Base-by-base conservation (phyloP, 2,329 filamentous ascomycete genomes). In the Microcera coccophila region DNA sequence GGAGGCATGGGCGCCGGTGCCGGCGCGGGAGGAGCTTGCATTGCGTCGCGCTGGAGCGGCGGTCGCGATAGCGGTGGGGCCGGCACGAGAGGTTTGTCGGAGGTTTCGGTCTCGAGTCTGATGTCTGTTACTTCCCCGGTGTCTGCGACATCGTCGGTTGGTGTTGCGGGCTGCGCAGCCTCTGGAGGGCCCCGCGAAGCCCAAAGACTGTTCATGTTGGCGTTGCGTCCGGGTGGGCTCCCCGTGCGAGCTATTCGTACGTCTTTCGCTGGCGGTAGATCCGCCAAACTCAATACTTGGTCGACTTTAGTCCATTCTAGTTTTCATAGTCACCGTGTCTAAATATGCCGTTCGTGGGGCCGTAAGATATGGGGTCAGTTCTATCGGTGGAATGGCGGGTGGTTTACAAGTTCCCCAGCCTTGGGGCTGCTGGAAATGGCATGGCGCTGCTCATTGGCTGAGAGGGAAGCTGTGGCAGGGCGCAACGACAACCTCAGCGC, bases 171-270 rank as follows among this genome's bases (percentile, higher is more conserved):
- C 32, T 57, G 57, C 24, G 51, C 36, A 35, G 57, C 62, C 41
- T 68, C 65, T 49, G 61, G 61, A 43, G 58, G 53, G 40, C 64
- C 50, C 59, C 58, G 65, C 39, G 68, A 63, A 45, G 67, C 49
- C 70, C 70, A 72, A 50, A 68, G 53, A 51, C 65, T 68, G 57
- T 71, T 73, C 72, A 75, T 74, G 51, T 49, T 68, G 60, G 49
- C 44, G 52, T 44, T 39, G 18, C 34, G 39, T 31, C 34, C 22
- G 38, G 16, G 33, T 41, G 34, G 38, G 35, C n/a, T n/a, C n/a
- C n/a, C n/a, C n/a, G n/a, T n/a, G n/a, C n/a, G 36, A 21, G 18
- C 31, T 33, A 8, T 16, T 33, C 31, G 31, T n/a, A n/a, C n/a
- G 22, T 26, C 15, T 32, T 32, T 8, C 29, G 29, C 11, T 32